These are phyloP conservation scores for Dipteronia dyeriana DNA, from an alignment of 345 rosid genomes.

Conservation along the genomic window DNA sequence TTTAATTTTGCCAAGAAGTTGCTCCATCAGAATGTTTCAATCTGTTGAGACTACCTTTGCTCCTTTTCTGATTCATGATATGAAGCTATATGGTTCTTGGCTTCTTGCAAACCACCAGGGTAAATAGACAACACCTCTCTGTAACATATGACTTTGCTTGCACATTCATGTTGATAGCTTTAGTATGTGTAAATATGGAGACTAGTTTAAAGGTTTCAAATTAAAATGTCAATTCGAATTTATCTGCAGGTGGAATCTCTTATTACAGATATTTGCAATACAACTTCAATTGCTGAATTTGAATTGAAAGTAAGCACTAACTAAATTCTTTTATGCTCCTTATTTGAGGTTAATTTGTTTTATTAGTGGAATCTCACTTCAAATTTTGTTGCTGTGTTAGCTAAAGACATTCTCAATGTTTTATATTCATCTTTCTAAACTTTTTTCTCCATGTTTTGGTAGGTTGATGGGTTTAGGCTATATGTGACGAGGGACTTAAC, in stretches of 20 bases:
- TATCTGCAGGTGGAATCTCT: constrained; percentile 68
- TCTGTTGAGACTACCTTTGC: not conserved
- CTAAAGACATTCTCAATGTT: not conserved
- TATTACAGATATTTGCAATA: constrained; percentile 58
- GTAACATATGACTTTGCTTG: not conserved
- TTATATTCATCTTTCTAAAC: not conserved
- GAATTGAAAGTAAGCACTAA: constrained; percentile 68
- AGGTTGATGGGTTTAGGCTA: constrained; percentile 79
- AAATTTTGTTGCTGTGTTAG: constrained; percentile 1
- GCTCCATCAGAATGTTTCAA: not conserved
- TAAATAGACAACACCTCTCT: not conserved
- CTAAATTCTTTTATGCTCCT: not conserved
- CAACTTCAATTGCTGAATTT: constrained; percentile 74
- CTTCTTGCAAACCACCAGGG: not conserved
- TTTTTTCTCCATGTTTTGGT: constrained; percentile 18
- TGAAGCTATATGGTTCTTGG: not conserved
- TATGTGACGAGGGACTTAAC: constrained; percentile 56
- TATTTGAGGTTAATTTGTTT: constrained; percentile 5
- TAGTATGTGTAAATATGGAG: not conserved
- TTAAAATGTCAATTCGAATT: constrained; percentile 4
- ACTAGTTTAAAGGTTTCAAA: constrained; percentile 13
- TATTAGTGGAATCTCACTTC: constrained; percentile 12
- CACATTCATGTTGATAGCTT: not conserved
- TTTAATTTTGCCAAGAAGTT: not conserved
- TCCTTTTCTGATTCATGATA: not conserved